Conservation (phyloP, 192 early-diverging fungal species). For the Gigaspora rosea region DNA sequence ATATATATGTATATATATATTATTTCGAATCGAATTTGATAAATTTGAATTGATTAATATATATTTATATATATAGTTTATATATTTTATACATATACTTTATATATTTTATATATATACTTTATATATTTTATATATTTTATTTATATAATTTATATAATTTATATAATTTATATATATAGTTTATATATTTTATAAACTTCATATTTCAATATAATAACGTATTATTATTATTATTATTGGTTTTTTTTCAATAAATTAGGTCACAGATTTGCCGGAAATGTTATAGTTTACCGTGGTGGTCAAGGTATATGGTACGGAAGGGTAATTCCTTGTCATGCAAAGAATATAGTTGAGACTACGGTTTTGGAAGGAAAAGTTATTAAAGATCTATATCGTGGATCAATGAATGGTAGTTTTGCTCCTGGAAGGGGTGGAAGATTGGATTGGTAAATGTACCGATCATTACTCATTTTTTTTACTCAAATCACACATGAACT, state of each 20-base stretch:
- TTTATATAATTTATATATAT: background rate
- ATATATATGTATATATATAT: background rate
- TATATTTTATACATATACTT: background rate
- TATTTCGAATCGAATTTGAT: too few species aligned
- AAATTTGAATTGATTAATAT: too few species aligned
- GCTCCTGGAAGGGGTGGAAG: conserved; percentile 26
- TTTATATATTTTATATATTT: background rate
- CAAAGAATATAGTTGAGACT: conserved; percentile 51
- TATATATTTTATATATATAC: background rate
- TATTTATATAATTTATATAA: background rate
- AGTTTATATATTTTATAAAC: background rate
- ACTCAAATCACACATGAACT: too few species aligned
- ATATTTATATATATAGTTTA: too few species aligned
- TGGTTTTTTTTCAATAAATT: background rate
- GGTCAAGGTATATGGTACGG: conserved; percentile 63
- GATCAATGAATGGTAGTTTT: conserved; percentile 56
- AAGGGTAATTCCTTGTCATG: conserved; percentile 55
- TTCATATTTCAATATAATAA: too few species aligned
- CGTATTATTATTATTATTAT: background rate
- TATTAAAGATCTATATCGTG: conserved; percentile 56
- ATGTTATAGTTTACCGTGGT: conserved; percentile 55
- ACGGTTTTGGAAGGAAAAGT: conserved; percentile 52
- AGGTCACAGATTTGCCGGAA: conserved; percentile 67
- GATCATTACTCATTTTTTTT: too few species aligned
- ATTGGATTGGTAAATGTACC: conserved; percentile 3